Evolutionary conservation across 2,329 filamentous ascomycete species (phyloP).

Genomic region (Zelopaecilomyces penicillatus): DNA sequence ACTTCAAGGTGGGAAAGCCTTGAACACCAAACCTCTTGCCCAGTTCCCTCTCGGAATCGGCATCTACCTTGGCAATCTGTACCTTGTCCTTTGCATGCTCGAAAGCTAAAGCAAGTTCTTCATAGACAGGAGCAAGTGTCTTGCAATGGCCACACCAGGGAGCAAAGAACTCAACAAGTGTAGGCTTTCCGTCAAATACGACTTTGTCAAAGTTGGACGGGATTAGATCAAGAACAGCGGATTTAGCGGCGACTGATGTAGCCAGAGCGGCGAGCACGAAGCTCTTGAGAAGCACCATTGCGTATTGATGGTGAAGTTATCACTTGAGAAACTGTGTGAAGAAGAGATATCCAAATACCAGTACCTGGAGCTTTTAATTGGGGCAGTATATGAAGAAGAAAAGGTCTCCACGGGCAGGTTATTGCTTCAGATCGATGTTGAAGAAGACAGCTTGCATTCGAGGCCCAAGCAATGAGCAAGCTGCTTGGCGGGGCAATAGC

Average conservation of each 20-base stretch:
- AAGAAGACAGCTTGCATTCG: constrained; percentile 10
- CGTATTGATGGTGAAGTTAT: constrained; percentile 6
- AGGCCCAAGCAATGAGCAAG: neutral
- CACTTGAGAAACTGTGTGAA: no score
- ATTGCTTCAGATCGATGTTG: neutral
- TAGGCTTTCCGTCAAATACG: constrained; percentile 86
- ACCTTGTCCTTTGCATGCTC: constrained; percentile 64
- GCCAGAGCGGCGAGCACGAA: constrained; percentile 49
- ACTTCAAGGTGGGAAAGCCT: constrained; percentile 96
- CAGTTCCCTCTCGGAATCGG: constrained; percentile 76
- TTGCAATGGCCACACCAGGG: constrained; percentile 99
- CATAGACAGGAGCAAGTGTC: constrained; percentile 87
- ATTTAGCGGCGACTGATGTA: constrained; percentile 55
- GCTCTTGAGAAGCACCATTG: constrained; percentile 53
- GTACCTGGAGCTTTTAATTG: no score
- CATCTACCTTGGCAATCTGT: constrained; percentile 91
- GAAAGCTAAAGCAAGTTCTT: constrained; percentile 74
- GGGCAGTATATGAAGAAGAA: no score
- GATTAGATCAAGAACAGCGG: constrained; percentile 81
- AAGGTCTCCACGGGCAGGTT: no score
- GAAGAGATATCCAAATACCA: no score
- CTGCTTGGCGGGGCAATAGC: no score
- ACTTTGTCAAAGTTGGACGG: constrained; percentile 87
- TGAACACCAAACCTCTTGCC: constrained; percentile 82
- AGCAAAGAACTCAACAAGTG: constrained; percentile 95